phyloP scores from a whole-genome alignment of 1,139 yeast species.

The Blastobotrys petasosporus region DNA sequence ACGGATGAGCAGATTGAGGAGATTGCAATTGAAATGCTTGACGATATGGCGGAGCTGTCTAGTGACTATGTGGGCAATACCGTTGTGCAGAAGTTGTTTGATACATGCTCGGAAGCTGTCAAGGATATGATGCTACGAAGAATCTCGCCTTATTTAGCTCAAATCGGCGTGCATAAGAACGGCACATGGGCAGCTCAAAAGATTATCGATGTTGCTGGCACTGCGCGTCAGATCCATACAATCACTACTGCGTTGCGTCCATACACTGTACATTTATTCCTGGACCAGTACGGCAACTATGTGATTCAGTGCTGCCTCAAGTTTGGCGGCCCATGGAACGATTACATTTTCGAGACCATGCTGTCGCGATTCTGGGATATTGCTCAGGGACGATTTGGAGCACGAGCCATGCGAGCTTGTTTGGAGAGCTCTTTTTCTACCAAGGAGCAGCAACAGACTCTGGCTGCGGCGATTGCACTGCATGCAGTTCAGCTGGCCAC shows the following conservation, averaged over 20 bases:
- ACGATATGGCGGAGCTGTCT: slow-evolving; percentile 84
- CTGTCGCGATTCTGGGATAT: slow-evolving; percentile 74
- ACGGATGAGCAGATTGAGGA: slow-evolving; percentile 64
- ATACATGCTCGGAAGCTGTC: slow-evolving; percentile 60
- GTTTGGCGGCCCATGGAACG: slow-evolving; percentile 83
- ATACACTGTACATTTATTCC: slow-evolving; percentile 76
- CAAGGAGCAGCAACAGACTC: slow-evolving; percentile 61
- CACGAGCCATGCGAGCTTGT: slow-evolving; percentile 90
- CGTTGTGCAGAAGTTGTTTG: slow-evolving; percentile 84
- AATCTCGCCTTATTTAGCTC: slow-evolving; percentile 76
- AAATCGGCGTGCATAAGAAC: slow-evolving; percentile 91
- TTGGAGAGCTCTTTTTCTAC: slow-evolving; percentile 67
- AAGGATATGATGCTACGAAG: slow-evolving; percentile 77
- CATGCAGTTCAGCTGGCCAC: slow-evolving; percentile 76
- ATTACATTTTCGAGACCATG: slow-evolving; percentile 82
- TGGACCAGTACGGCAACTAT: slow-evolving; percentile 95
- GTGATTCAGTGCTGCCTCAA: slow-evolving; percentile 91
- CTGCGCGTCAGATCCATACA: slow-evolving; percentile 62
- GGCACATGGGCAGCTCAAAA: slow-evolving; percentile 99
- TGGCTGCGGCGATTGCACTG: slow-evolving; percentile 75
- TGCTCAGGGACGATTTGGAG: slow-evolving; percentile 88
- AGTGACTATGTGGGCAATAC: slow-evolving; percentile 95
- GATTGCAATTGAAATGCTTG: slow-evolving; percentile 75
- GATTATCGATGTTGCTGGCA: slow-evolving; percentile 68
- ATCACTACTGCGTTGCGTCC: slow-evolving; percentile 72